Evolutionary conservation across 345 rosid species (phyloP).

Genomic region (Arabidopsis arenosa): DNA sequence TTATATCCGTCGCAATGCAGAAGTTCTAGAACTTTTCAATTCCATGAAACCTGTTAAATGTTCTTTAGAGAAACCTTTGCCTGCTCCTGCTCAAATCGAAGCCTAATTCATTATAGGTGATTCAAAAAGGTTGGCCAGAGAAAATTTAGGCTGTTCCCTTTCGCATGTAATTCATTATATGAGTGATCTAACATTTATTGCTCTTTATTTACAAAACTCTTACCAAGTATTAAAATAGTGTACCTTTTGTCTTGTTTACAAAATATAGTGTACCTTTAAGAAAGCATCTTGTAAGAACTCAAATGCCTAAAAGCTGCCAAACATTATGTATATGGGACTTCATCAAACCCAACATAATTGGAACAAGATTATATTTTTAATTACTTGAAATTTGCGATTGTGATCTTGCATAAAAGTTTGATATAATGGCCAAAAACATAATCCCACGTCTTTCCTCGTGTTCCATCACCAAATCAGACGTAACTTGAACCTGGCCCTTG

Average conservation of each 20-base stretch:
- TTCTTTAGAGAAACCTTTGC: constrained; percentile 32
- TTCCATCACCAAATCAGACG: constrained; percentile 37
- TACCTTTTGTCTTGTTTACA: too few relatives aligned
- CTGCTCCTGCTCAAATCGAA: constrained; percentile 58
- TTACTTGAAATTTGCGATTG: constrained; percentile 19
- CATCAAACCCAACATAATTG: constrained; percentile 6
- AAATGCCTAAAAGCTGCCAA: not conserved
- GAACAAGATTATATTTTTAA: not conserved
- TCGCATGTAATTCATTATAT: too few relatives aligned
- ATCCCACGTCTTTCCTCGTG: constrained; percentile 49
- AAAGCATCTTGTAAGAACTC: too few relatives aligned
- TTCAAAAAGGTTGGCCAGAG: constrained; percentile 2
- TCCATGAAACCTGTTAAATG: constrained; percentile 49
- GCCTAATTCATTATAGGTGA: constrained; percentile 12
- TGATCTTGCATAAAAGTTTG: not conserved
- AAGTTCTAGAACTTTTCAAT: constrained; percentile 75
- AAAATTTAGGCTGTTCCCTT: not conserved
- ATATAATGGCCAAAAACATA: constrained; percentile 28
- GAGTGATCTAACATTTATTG: too few relatives aligned
- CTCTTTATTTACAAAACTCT: too few relatives aligned
- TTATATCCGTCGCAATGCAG: constrained; percentile 70
- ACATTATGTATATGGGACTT: not conserved
- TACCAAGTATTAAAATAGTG: too few relatives aligned
- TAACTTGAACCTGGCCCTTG: constrained; percentile 41
- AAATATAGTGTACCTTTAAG: too few relatives aligned